Conservation (phyloP, 805 yeast genomes). For the Wickerhamomyces alni region DNA sequence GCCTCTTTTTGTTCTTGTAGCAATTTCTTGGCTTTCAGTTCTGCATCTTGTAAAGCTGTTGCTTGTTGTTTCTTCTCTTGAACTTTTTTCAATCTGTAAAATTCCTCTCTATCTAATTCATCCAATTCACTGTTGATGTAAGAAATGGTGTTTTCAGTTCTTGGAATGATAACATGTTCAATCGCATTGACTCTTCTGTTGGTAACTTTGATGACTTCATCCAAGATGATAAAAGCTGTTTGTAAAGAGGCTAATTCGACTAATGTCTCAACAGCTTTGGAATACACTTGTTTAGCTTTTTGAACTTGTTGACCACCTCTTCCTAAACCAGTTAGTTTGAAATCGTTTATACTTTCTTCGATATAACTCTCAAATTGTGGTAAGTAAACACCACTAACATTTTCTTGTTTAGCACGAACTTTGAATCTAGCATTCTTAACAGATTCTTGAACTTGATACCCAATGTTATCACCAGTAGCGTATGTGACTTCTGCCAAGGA, state of each 20-base stretch:
- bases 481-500: slow-evolving; percentile 95
- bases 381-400: slow-evolving; percentile 90
- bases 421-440: slow-evolving; percentile 88
- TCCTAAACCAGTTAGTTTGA: slow-evolving; percentile 94
- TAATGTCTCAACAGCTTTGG: slow-evolving; percentile 94
- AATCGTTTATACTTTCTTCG: slow-evolving; percentile 84
- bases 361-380: slow-evolving; percentile 88
- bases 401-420: slow-evolving; percentile 88
- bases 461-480: slow-evolving; percentile 95
- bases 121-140: slow-evolving; percentile 94
- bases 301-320: slow-evolving; percentile 98
- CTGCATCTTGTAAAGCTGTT: slow-evolving; percentile 24
- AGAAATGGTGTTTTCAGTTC: slow-evolving; percentile 91
- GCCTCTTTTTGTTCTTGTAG: slow-evolving; percentile 21
- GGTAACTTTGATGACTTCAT: slow-evolving; percentile 96
- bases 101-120: slow-evolving; percentile 97
- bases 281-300: slow-evolving; percentile 87
- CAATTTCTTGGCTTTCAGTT: slow-evolving; percentile 23
- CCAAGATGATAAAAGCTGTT: slow-evolving; percentile 93
- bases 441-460: slow-evolving; percentile 92
- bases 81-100: slow-evolving; percentile 92
- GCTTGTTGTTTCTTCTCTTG: slow-evolving; percentile 25
- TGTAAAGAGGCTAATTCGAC: slow-evolving; percentile 95
- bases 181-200: slow-evolving; percentile 98
- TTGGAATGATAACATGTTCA: slow-evolving; percentile 95